Base-by-base conservation (phyloP, 352 stramenopile species). In the Globisporangium recalcitrans region DNA sequence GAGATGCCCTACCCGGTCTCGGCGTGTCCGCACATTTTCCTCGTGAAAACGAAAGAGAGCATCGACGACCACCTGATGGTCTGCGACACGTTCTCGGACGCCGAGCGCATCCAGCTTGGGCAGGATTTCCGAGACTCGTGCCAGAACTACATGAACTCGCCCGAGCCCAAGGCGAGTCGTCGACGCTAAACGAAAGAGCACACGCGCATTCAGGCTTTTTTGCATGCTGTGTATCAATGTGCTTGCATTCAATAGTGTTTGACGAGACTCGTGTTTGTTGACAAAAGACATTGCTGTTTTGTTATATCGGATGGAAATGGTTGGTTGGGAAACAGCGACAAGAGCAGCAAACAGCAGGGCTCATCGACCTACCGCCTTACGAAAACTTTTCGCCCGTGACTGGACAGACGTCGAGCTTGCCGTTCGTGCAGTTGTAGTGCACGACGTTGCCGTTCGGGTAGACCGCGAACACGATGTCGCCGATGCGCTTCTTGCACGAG, bases 351-450 rank as follows among this genome's bases (percentile, higher is more conserved):
- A 48, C 7, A 3, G 11, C 42, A 26, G 42, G 19, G n/a, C 36
- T 14, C n/a, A n/a, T 5, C 11, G 5, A 19, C 36, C 36, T 32
- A 24, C 16, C 21, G 7, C 22, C 22, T 80, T 71, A 91, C 19
- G 80, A 80, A 51, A 95, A 95, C 63, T 75, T 79, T 60, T 93
- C 81, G 53, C 80, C 84, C 22, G 86, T 93, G 49, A 95, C 82
- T 21, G 86, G 84, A 58, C 83, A 90, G 27, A 92, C 73, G 52
- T 92, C 79, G 29, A 92, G 82, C 52, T 88, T 88, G 48, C 82
- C 85, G 67, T 89, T 91, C 64, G 85, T 91, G 69, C 86, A 95
- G 68, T 92, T 93, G 72, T 93, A 95, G 71, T 95, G 86, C 63
- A 95, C 81, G 26, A 93, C 75, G 52, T 91, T 90, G 60, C 78